Conservation (phyloP, 1,284 basidiomycete species). For the Microbotryomycetes sp. region DNA sequence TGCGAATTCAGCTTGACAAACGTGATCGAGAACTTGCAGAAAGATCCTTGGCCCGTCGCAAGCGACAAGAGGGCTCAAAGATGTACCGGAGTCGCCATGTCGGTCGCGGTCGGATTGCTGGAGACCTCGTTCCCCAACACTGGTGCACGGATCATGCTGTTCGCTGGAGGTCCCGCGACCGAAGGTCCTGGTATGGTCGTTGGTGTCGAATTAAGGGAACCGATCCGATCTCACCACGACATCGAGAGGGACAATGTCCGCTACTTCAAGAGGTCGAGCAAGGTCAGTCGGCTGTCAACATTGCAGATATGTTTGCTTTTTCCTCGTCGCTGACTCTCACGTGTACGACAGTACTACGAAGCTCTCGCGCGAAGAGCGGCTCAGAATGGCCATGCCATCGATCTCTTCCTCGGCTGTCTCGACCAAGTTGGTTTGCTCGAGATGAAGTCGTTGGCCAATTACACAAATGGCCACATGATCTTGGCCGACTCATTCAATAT, state of each 20-base stretch:
- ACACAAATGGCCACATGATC: conserved; percentile 93
- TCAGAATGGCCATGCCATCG: conserved; percentile 88
- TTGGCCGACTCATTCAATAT: conserved; percentile 96
- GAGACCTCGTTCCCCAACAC: conserved; percentile 96
- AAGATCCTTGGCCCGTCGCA: conserved; percentile 96
- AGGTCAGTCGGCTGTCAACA: conserved; percentile 52
- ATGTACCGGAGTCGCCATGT: conserved; percentile 91
- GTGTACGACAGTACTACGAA: conserved; percentile 74
- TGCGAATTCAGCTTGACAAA: conserved; percentile 95
- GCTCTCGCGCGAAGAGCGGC: conserved; percentile 87
- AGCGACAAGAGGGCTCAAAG: conserved; percentile 91
- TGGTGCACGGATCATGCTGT: conserved; percentile 92
- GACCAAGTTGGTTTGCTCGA: conserved; percentile 97
- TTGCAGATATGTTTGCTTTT: background rate
- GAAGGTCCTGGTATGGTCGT: conserved; percentile 98
- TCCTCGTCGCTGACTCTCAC: background rate
- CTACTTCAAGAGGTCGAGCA: conserved; percentile 93
- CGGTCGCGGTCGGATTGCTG: conserved; percentile 88
- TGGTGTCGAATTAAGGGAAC: conserved; percentile 89
- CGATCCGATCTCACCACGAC: conserved; percentile 97
- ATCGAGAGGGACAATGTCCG: conserved; percentile 96
- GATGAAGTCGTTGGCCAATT: conserved; percentile 93
- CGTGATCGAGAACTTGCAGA: conserved; percentile 79
- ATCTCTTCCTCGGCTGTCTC: conserved; percentile 93
- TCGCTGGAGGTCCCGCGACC: conserved; percentile 91